A percentile compares a stretch with the other conserved stretches of the same genome.
phyloP scores from a whole-genome alignment of 352 stramenopile species.

The Globisporangium canariense region DNA sequence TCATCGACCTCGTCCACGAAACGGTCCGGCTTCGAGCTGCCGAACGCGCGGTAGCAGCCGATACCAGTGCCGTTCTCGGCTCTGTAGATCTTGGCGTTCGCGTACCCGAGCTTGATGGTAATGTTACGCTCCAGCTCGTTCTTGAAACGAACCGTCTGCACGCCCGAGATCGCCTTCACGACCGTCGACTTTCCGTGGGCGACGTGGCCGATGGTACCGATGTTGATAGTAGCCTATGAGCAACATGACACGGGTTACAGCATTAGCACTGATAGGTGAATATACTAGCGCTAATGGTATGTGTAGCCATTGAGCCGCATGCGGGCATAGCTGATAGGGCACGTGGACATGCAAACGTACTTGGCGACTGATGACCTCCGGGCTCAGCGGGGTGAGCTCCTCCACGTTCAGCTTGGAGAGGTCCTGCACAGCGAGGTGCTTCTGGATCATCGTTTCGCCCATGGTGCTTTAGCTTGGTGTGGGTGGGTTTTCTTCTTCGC shows the following conservation, averaged over 20 bases:
- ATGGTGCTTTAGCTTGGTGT: constrained; percentile 25
- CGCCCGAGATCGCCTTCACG: constrained; percentile 99
- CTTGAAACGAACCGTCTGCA: constrained; percentile 98
- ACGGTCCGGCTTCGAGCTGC: constrained; percentile 84
- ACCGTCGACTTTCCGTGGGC: constrained; percentile 99
- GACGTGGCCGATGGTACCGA: constrained; percentile 99
- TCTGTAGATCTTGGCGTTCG: constrained; percentile 99
- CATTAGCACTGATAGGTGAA: neutral
- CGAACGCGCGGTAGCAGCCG: constrained; percentile 87
- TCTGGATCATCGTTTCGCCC: constrained; percentile 63
- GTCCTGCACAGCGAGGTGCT: constrained; percentile 91
- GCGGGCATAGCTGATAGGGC: neutral
- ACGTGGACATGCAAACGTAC: constrained; percentile 13
- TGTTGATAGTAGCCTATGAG: constrained; percentile 99
- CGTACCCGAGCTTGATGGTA: constrained; percentile 99
- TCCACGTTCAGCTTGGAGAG: constrained; percentile 93
- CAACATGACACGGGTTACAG: neutral
- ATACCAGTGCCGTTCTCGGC: constrained; percentile 79
- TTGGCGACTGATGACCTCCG: constrained; percentile 95
- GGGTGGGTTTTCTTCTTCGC: constrained; percentile 2
- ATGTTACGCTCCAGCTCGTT: constrained; percentile 99
- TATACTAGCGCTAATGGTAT: no score
- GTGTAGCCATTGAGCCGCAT: neutral
- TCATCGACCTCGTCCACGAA: constrained; percentile 86
- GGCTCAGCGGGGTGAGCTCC: constrained; percentile 96